A percentile compares a stretch with the other conserved stretches of the same genome.
phyloP scores from a whole-genome alignment of 345 rosid genomes.

The Luvunga scandens region DNA sequence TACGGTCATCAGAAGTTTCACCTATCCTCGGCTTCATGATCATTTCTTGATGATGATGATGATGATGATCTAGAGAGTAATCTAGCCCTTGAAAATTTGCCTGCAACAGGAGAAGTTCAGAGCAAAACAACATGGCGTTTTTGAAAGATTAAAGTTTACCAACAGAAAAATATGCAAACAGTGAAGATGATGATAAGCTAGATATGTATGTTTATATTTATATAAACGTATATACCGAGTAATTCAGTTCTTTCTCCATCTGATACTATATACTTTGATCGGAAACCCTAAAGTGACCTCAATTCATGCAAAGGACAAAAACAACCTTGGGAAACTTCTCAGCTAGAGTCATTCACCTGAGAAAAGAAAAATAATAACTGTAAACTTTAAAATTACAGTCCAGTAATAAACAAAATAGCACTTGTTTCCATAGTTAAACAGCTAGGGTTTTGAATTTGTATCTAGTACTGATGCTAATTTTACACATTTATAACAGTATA shows the following conservation, averaged over 20 bases:
- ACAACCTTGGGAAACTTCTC: slow-evolving; percentile 16
- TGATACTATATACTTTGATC: slow-evolving; percentile 2
- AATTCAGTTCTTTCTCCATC: slow-evolving; percentile 74
- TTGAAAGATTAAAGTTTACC: slow-evolving; percentile 12
- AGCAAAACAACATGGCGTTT: slow-evolving; percentile 27
- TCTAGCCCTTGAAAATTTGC: slow-evolving; percentile 40
- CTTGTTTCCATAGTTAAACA: no score
- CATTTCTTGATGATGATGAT: slow-evolving; percentile 22
- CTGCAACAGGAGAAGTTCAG: slow-evolving; percentile 37
- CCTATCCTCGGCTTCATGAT: slow-evolving; percentile 28
- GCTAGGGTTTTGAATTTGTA: no score
- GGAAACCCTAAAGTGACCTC: slow-evolving; percentile 22
- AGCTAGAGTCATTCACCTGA: slow-evolving; percentile 8
- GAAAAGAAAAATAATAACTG: slow-evolving; percentile 6
- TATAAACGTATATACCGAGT: slow-evolving; percentile 44
- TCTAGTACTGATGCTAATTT: no score
- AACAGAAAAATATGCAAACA: slow-evolving; percentile 23
- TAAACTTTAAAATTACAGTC: slow-evolving; percentile 9
- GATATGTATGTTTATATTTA: not conserved
- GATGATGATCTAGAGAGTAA: slow-evolving; percentile 45
- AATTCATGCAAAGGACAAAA: slow-evolving; percentile 26
- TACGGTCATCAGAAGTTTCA: slow-evolving; percentile 25
- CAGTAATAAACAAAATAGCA: not conserved
- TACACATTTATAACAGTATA: no score
- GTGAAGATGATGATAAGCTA: not conserved